A percentile compares a stretch with the other conserved stretches of the same genome.
These are phyloP conservation scores for Metschnikowia lachancei DNA, from an alignment of 805 yeast genomes.

Conservation along the genomic window DNA sequence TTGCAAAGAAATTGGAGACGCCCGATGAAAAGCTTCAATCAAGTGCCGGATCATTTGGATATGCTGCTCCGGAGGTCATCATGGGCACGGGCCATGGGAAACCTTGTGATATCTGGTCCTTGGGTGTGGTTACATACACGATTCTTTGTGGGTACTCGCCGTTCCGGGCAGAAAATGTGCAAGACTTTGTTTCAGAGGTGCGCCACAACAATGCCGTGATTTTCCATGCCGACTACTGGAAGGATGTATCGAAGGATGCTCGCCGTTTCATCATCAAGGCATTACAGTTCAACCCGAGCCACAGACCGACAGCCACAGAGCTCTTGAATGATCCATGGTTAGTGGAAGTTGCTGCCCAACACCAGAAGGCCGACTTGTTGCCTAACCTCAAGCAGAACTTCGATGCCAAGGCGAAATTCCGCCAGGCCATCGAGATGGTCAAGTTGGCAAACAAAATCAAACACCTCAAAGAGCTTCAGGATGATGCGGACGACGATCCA, in stretches of 20 bases:
- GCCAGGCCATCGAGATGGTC: constrained; percentile 82
- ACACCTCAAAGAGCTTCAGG: constrained; percentile 62
- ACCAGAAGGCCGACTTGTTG: constrained; percentile 63
- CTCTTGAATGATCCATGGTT: constrained; percentile 74
- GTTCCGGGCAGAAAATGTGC: constrained; percentile 77
- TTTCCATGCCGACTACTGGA: constrained; percentile 88
- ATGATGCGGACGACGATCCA: constrained; percentile 55
- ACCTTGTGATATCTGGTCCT: constrained; percentile 94
- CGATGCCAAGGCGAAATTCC: constrained; percentile 79
- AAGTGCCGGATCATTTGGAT: constrained; percentile 91
- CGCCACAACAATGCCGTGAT: constrained; percentile 68
- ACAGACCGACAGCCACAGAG: constrained; percentile 66
- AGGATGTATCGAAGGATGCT: constrained; percentile 73
- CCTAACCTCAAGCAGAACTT: constrained; percentile 79
- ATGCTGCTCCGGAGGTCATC: constrained; percentile 95
- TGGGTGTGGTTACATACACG: constrained; percentile 91
- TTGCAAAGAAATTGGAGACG: constrained; percentile 70
- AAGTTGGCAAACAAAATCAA: constrained; percentile 75
- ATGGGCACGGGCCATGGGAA: constrained; percentile 84
- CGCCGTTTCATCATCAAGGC: constrained; percentile 71
- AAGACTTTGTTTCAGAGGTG: constrained; percentile 79
- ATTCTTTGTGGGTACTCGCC: constrained; percentile 91
- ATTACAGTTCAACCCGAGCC: constrained; percentile 62
- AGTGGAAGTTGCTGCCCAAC: constrained; percentile 46
- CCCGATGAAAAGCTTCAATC: constrained; percentile 61